These are phyloP conservation scores for Colletotrichum neosansevieriae DNA, from an alignment of 2,329 filamentous ascomycete genomes.

Conservation along the genomic window DNA sequence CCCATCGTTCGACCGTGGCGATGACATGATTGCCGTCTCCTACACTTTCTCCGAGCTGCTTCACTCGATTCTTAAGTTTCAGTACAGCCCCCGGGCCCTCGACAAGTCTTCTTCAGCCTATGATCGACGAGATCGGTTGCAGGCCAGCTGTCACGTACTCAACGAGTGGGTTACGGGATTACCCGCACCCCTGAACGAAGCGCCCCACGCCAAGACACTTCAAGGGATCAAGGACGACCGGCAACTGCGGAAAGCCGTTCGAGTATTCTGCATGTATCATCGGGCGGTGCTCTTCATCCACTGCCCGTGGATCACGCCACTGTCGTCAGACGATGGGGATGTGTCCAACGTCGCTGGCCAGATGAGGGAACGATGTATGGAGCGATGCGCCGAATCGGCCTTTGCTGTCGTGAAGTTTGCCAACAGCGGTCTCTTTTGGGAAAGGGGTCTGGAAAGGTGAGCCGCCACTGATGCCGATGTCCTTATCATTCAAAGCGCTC, in stretches of 20 bases:
- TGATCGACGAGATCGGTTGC: constrained; percentile 23
- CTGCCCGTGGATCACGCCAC: constrained; percentile 26
- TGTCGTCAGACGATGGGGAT: neutral
- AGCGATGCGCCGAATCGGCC: constrained; percentile 28
- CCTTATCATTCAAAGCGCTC: neutral
- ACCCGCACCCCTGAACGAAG: constrained; percentile 19
- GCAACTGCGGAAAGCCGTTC: constrained; percentile 18
- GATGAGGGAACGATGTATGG: constrained; percentile 19
- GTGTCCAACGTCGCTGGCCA: constrained; percentile 1
- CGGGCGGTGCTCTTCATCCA: constrained; percentile 23
- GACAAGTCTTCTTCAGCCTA: constrained; percentile 12
- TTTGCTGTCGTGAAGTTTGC: constrained; percentile 32
- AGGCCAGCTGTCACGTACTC: constrained; percentile 31
- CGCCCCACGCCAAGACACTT: constrained; percentile 15
- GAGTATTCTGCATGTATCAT: constrained; percentile 37
- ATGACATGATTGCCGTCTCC: constrained; percentile 27
- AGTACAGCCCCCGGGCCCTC: constrained; percentile 30
- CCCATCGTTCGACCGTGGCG: constrained; percentile 21
- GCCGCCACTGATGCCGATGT: neutral
- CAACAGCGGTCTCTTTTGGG: constrained; percentile 27
- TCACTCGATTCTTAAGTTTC: constrained; percentile 26
- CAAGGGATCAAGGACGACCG: constrained; percentile 18
- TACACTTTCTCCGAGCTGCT: constrained; percentile 35
- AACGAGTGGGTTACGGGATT: constrained; percentile 23
- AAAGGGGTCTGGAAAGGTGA: constrained; percentile 26